These are phyloP conservation scores for Exidia glandulosa DNA, from an alignment of 768 basidiomycete genomes.

Conservation along the genomic window DNA sequence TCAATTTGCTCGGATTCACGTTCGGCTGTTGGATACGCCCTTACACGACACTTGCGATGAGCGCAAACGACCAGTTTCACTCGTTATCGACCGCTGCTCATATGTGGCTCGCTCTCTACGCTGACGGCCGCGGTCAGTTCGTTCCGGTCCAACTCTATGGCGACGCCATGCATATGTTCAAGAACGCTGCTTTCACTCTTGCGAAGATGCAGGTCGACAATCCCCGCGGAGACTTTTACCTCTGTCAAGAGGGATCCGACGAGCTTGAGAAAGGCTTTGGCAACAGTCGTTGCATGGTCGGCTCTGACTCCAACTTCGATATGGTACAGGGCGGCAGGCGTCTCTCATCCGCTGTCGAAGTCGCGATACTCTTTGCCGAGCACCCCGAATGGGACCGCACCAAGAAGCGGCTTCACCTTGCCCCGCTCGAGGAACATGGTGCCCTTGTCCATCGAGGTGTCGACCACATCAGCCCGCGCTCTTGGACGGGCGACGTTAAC, in stretches of 20 bases:
- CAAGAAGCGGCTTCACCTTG: not conserved
- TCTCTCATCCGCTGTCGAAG: not conserved
- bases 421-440: not conserved
- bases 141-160: slow-evolving; percentile 19
- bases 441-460: not conserved
- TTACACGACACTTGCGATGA: slow-evolving; percentile 19
- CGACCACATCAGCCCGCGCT: not conserved
- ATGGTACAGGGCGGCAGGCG: not conserved
- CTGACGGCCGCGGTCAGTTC: slow-evolving; percentile 38
- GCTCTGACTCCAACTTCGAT: not conserved
- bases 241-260: slow-evolving; percentile 28
- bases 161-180: slow-evolving; percentile 27
- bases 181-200: slow-evolving; percentile 28
- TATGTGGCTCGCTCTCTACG: slow-evolving; percentile 61
- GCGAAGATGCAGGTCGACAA: slow-evolving; percentile 25
- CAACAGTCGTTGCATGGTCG: not conserved
- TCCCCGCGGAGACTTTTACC: slow-evolving; percentile 20
- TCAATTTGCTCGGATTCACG: slow-evolving; percentile 13
- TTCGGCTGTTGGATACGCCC: slow-evolving; percentile 18
- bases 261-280: slow-evolving; percentile 23
- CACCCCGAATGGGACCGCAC: not conserved
- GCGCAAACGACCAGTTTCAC: slow-evolving; percentile 21
- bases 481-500: not conserved
- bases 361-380: not conserved
- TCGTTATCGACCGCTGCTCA: slow-evolving; percentile 36